phyloP scores from a whole-genome alignment of 805 yeast genomes.

The Candida sphagnicola region DNA sequence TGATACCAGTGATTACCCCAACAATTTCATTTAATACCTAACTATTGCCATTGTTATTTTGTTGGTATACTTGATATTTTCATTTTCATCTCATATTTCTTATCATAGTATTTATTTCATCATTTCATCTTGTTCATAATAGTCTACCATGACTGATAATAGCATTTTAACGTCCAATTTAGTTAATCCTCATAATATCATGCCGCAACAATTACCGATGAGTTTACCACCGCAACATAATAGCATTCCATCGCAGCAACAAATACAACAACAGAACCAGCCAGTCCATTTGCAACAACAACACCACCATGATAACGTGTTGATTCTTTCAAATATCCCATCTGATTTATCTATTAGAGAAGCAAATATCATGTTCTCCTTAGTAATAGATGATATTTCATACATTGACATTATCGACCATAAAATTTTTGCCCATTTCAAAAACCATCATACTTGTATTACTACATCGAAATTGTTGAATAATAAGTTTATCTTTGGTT shows the following conservation, averaged over 20 bases:
- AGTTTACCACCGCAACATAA: neutral
- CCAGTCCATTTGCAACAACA: slow-evolving; percentile 4
- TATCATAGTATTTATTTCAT: too few species aligned
- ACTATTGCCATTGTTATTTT: too few species aligned
- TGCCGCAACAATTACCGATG: slow-evolving; percentile 1
- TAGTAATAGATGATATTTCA: slow-evolving; percentile 58
- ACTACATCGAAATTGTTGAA: slow-evolving; percentile 38
- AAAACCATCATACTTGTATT: slow-evolving; percentile 34
- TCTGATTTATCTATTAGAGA: slow-evolving; percentile 62
- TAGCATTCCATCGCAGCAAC: slow-evolving; percentile 4
- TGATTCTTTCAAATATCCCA: slow-evolving; percentile 53
- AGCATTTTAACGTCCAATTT: neutral
- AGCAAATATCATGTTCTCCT: slow-evolving; percentile 61
- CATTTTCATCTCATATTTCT: too few species aligned
- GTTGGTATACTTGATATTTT: too few species aligned
- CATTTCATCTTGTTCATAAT: neutral
- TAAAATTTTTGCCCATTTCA: slow-evolving; percentile 31
- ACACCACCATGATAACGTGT: slow-evolving; percentile 10
- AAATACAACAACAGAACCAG: slow-evolving; percentile 6
- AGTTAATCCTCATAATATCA: neutral
- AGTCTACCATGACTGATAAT: neutral
- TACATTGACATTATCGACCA: slow-evolving; percentile 44
- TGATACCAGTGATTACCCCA: too few species aligned
- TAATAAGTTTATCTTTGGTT: slow-evolving; percentile 37
- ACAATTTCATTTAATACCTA: too few species aligned